Conservation (phyloP, 83 land plant genomes). For the Picea abies region DNA sequence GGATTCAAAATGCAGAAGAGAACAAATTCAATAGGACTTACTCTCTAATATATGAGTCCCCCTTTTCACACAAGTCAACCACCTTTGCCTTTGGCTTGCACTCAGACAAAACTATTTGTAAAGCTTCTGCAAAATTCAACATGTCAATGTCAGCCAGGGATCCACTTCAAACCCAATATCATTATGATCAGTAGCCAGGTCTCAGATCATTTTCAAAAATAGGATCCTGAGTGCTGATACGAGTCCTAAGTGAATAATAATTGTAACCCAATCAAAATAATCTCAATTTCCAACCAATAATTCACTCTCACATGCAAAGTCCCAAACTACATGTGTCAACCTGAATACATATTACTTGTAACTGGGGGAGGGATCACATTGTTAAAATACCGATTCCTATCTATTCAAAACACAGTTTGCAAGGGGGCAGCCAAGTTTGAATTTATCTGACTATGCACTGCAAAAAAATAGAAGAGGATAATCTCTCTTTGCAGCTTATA, state of each 20-base stretch:
- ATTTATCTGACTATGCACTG: too few relatives aligned
- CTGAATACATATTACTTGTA: not conserved
- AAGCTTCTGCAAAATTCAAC: slow-evolving; percentile 68
- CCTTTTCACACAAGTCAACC: slow-evolving; percentile 90
- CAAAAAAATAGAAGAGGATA: too few relatives aligned
- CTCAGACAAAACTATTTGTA: slow-evolving; percentile 77
- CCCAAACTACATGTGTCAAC: too few relatives aligned
- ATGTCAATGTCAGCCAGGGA: not conserved
- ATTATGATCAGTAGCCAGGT: not conserved
- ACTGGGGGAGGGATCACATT: too few relatives aligned
- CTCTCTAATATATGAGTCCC: slow-evolving; percentile 89
- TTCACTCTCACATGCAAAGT: too few relatives aligned
- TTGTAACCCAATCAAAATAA: not conserved
- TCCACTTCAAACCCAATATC: not conserved
- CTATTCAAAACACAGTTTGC: too few relatives aligned
- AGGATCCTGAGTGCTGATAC: not conserved
- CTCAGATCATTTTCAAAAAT: not conserved
- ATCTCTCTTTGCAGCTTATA: too few relatives aligned
- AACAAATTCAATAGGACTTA: slow-evolving; percentile 28
- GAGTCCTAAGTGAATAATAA: not conserved
- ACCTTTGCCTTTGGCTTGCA: slow-evolving; percentile 93
- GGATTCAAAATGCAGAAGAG: too few relatives aligned
- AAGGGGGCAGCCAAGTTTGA: too few relatives aligned
- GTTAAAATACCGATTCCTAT: too few relatives aligned
- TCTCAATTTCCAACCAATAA: too few relatives aligned